These are phyloP conservation scores for Metschnikowia lunata DNA, from an alignment of 805 yeast species.

Conservation along the genomic window DNA sequence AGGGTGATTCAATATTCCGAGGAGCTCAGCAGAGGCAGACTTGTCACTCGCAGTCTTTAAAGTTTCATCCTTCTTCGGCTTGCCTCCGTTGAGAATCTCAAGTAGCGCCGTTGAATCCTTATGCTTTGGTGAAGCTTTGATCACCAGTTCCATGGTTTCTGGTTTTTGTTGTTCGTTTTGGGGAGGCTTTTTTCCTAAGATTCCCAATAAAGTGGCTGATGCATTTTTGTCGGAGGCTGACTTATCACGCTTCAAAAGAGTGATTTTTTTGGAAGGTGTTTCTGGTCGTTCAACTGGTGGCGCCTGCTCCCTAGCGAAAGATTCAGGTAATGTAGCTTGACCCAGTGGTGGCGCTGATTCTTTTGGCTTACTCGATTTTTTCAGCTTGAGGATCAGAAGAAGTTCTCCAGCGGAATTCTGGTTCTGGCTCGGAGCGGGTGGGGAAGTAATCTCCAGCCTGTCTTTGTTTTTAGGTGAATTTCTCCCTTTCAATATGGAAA, in stretches of 20 bases:
- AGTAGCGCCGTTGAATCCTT: conserved; percentile 12
- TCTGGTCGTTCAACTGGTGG: conserved; percentile 1
- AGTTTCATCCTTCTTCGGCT: neutral
- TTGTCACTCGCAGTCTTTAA: neutral
- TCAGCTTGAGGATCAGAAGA: conserved; percentile 8
- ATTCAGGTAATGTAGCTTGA: neutral
- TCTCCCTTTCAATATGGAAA: conserved; percentile 36
- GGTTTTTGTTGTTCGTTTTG: neutral
- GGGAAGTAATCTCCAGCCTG: neutral
- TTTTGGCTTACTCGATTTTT: conserved; percentile 1
- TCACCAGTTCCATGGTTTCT: neutral
- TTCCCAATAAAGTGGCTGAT: conserved; percentile 14
- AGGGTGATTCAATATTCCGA: conserved; percentile 7
- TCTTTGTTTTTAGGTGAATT: neutral
- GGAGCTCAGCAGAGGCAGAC: conserved; percentile 9
- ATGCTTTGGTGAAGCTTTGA: neutral
- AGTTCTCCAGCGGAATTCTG: conserved; percentile 9
- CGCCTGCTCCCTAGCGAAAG: neutral
- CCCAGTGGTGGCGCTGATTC: neutral
- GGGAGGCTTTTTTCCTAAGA: conserved; percentile 13
- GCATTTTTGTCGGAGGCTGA: conserved; percentile 9
- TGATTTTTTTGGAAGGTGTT: conserved; percentile 14
- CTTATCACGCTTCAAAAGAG: conserved; percentile 14
- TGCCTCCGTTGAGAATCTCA: conserved; percentile 14
- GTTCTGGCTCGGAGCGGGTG: neutral